phyloP scores from a whole-genome alignment of 192 early-diverging fungal species.

The Phycomyces nitens region DNA sequence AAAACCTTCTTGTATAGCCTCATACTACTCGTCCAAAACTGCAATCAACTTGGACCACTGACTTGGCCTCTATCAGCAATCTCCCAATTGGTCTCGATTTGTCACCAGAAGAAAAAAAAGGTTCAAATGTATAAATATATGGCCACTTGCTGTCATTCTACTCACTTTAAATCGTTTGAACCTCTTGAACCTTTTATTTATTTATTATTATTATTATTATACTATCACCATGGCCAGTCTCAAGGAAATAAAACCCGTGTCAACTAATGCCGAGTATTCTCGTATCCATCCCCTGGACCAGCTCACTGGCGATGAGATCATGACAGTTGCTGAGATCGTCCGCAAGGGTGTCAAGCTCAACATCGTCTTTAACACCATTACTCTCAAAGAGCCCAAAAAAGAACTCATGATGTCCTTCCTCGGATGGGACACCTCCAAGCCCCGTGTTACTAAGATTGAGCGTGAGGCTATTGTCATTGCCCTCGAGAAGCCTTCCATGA shows the following conservation, averaged over 20 bases:
- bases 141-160: slow-evolving; percentile 2
- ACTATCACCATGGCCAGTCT: slow-evolving; percentile 14
- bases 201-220: slow-evolving; percentile 2
- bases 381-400: slow-evolving; percentile 34
- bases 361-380: slow-evolving; percentile 40
- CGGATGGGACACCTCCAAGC: slow-evolving; percentile 25
- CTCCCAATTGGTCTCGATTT: slow-evolving; percentile 17
- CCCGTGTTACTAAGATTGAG: slow-evolving; percentile 23
- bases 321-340: slow-evolving; percentile 18
- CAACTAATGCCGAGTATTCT: slow-evolving; percentile 8
- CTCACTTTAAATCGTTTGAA: not conserved
- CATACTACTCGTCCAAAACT: slow-evolving; percentile 16
- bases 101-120: slow-evolving; percentile 11
- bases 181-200: slow-evolving; percentile 7
- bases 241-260: slow-evolving; percentile 28
- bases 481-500: slow-evolving; percentile 25
- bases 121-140: slow-evolving; percentile 9
- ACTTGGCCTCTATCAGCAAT: slow-evolving; percentile 1
- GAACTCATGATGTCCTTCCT: slow-evolving; percentile 32
- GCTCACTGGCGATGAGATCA: slow-evolving; percentile 33
- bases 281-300: slow-evolving; percentile 35
- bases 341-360: slow-evolving; percentile 16
- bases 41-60: slow-evolving; percentile 5
- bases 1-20: slow-evolving; percentile 12
- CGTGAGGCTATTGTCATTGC: slow-evolving; percentile 34